Evolutionary conservation across 2,329 filamentous ascomycete species (phyloP).

Genomic region (Colletotrichum graminicola): DNA sequence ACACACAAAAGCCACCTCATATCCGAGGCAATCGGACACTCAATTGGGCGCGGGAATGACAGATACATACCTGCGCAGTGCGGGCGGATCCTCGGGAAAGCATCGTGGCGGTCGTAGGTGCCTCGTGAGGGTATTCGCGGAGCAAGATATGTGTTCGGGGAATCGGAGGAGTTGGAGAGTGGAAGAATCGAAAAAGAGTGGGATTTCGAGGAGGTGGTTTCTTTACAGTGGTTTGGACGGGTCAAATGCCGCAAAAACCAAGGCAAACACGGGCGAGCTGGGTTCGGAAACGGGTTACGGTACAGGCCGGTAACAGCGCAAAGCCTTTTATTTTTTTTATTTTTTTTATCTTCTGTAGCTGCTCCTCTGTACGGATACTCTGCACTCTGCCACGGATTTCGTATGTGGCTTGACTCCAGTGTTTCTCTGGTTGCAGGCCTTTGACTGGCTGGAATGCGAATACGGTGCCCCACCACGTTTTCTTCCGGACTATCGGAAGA

Average conservation of each 20-base stretch:
- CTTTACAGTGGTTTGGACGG: constrained; percentile 7
- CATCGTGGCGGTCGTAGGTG: constrained; percentile 57
- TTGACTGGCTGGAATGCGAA: constrained; percentile 14
- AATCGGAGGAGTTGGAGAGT: constrained; percentile 22
- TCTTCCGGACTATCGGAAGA: constrained; percentile 30
- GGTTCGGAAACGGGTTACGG: constrained; percentile 21
- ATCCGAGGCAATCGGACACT: background rate
- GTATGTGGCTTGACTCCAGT: constrained; percentile 27
- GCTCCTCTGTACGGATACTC: too few species aligned
- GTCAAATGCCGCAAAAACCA: constrained; percentile 39
- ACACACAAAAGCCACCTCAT: background rate
- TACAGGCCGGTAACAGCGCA: constrained; percentile 8
- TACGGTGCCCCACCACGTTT: background rate
- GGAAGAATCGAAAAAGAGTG: constrained; percentile 37
- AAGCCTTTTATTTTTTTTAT: background rate
- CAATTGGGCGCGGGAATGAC: constrained; percentile 30
- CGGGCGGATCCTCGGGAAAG: constrained; percentile 69
- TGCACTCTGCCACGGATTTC: constrained; percentile 13
- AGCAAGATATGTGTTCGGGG: constrained; percentile 22
- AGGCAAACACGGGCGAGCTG: constrained; percentile 14
- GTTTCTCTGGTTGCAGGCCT: background rate
- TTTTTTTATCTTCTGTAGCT: background rate
- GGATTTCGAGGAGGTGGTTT: constrained; percentile 22
- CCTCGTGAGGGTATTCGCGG: constrained; percentile 39
- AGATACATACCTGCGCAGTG: constrained; percentile 67